Conservation (phyloP, 2,329 filamentous ascomycete genomes). For the Shiraia sp. region DNA sequence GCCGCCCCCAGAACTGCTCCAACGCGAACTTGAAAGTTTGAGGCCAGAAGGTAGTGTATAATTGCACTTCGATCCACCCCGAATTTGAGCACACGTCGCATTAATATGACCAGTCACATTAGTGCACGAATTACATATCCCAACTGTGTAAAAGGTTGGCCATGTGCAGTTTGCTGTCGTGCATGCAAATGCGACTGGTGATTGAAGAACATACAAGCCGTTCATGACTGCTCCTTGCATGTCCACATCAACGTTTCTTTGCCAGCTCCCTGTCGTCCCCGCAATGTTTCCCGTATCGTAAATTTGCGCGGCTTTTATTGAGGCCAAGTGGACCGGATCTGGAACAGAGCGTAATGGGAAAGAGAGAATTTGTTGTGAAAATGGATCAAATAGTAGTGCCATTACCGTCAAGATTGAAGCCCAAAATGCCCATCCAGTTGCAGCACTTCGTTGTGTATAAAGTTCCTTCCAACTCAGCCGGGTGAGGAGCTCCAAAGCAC, state of each 20-base stretch:
- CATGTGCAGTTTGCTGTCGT: slow-evolving; percentile 10
- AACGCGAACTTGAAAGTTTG: neutral
- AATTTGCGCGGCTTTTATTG: slow-evolving; percentile 1
- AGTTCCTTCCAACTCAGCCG: neutral
- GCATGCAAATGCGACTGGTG: slow-evolving; percentile 4
- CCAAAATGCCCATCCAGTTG: slow-evolving; percentile 8
- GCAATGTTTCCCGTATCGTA: slow-evolving; percentile 2
- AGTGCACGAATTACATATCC: slow-evolving; percentile 7
- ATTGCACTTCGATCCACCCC: neutral
- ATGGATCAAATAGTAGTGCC: slow-evolving; percentile 9
- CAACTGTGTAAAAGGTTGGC: slow-evolving; percentile 8
- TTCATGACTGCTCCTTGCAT: slow-evolving; percentile 8
- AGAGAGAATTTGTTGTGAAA: slow-evolving; percentile 12
- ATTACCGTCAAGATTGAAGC: slow-evolving; percentile 8
- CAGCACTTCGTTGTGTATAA: neutral
- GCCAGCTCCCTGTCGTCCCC: neutral
- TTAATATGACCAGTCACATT: slow-evolving; percentile 3
- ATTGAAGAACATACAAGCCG: slow-evolving; percentile 4
- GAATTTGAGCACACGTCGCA: neutral
- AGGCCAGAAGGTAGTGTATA: neutral
- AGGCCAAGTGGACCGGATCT: neutral
- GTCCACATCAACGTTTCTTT: neutral
- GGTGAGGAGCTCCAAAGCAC: slow-evolving; percentile 5
- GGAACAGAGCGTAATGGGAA: slow-evolving; percentile 4
- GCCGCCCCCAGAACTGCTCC: neutral